Base-by-base conservation (phyloP, 225 moss, liverwort and hornwort species). In the Ulota crispa region DNA sequence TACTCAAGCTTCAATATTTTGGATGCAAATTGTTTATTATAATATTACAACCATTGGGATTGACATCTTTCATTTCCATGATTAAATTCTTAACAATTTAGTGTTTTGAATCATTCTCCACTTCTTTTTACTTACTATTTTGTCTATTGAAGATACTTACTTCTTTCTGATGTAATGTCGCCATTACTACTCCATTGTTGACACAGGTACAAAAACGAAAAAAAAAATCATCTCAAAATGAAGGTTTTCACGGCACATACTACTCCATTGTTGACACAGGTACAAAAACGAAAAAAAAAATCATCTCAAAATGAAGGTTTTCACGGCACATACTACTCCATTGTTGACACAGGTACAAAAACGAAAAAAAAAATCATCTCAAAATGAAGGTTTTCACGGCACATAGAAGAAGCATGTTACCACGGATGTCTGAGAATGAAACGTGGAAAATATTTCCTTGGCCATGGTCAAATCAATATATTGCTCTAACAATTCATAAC, bases 381-480 rank as follows among this genome's bases (percentile, higher is more conserved):
- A 10, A 9, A 57, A 30, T 5, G 15, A 27, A 37, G 15, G 60
- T 15, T 59, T 47, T 76, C 45, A 76, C 15, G 62, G 34, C 50
- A 47, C 71, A 59, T 15, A 55, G 50, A 75, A 75, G 63, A 36
- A 75, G 63, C 11, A 73, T 30, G 30, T 78, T 89, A 91, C 91
- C 88, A 86, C 79, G 67, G 83, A 84, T 83, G 80, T 50, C 70
- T 81, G 78, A 67, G 78, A 80, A 47, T 78, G 78, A 71, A 30
- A 70, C 32, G 37, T 75, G 24, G 37, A 39, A 83, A 81, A 83
- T 61, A 83, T 43, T 79, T 88, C 83, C 50, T 76, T 72, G n/a
- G 86, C 78, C 84, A 83, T 83, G 18, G 80, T 68, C 53, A 64
- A 45, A 82, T 89, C 88, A 85, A 88, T 83, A 20, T 43, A 26